Conservation (phyloP, 1,284 basidiomycete genomes). For the Bjerkandera adusta region DNA sequence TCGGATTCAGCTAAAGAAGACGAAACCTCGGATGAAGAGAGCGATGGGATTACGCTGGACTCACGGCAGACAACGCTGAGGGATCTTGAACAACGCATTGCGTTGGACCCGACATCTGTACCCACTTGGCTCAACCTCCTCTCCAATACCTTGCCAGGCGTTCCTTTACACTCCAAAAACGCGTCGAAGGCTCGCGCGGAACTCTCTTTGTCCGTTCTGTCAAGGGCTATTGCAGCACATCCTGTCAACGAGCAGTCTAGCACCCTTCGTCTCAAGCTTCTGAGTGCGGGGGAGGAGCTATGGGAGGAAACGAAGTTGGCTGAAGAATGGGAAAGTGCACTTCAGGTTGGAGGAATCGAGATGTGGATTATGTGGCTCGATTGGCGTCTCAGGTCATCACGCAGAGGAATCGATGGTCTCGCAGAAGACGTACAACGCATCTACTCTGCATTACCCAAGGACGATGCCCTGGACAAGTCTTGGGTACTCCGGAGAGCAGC, state of each 20-base stretch:
- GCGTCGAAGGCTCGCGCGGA: slow-evolving; percentile 64
- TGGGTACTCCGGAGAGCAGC: slow-evolving; percentile 71
- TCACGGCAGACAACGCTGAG: slow-evolving; percentile 58
- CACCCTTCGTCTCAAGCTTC: slow-evolving; percentile 56
- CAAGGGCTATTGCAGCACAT: slow-evolving; percentile 59
- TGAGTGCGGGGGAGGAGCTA: slow-evolving; percentile 69
- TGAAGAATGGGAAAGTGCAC: slow-evolving; percentile 72
- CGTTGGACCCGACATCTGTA: slow-evolving; percentile 48
- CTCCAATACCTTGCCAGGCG: slow-evolving; percentile 53
- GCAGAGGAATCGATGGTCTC: slow-evolving; percentile 48
- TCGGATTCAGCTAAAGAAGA: slow-evolving; percentile 31
- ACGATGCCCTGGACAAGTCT: slow-evolving; percentile 53
- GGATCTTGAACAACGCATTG: slow-evolving; percentile 54
- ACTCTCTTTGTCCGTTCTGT: slow-evolving; percentile 64
- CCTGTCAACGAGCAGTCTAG: slow-evolving; percentile 48
- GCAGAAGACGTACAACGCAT: slow-evolving; percentile 46
- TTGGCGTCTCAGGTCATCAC: slow-evolving; percentile 56
- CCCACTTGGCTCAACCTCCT: slow-evolving; percentile 68
- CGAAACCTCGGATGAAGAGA: slow-evolving; percentile 29
- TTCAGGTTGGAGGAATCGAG: slow-evolving; percentile 46
- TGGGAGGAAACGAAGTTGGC: slow-evolving; percentile 56
- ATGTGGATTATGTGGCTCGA: slow-evolving; percentile 77
- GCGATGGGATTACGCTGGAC: slow-evolving; percentile 37
- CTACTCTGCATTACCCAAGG: slow-evolving; percentile 35
- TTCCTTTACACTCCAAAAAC: slow-evolving; percentile 63